Evolutionary conservation across 768 basidiomycete genomes (phyloP).

Genomic region (Pleurotus ostreatus): DNA sequence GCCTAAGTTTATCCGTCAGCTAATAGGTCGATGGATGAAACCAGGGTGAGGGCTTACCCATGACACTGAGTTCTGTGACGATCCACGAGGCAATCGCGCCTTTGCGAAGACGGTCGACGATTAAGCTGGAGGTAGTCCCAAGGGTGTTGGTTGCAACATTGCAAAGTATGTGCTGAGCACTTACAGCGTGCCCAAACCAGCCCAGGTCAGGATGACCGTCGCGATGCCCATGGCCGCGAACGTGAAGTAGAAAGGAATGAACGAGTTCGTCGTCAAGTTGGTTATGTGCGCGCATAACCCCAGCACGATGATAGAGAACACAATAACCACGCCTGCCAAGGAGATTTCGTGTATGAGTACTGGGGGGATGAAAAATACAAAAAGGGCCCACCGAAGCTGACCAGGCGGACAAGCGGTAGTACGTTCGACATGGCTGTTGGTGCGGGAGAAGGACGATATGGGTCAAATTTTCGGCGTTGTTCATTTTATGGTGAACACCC

Average conservation of each 20-base stretch:
- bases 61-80: slow-evolving; percentile 33
- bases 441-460: not conserved
- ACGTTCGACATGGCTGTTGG: slow-evolving; percentile 12
- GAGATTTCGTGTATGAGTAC: too few relatives aligned
- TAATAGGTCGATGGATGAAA: too few relatives aligned
- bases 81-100: slow-evolving; percentile 34
- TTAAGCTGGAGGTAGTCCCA: slow-evolving; percentile 20
- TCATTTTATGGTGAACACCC: too few relatives aligned
- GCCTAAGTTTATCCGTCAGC: not conserved
- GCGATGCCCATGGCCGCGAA: slow-evolving; percentile 35
- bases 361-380: not conserved
- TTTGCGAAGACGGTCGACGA: slow-evolving; percentile 29
- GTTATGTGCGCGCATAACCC: slow-evolving; percentile 21
- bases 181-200: slow-evolving; percentile 27
- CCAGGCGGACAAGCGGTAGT: slow-evolving; percentile 15
- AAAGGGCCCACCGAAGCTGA: slow-evolving; percentile 14
- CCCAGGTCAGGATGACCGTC: slow-evolving; percentile 31
- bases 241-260: slow-evolving; percentile 19
- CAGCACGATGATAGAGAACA: slow-evolving; percentile 26
- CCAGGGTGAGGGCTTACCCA: slow-evolving; percentile 22
- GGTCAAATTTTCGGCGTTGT: not conserved
- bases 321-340: slow-evolving; percentile 12
- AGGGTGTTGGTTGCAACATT: too few relatives aligned
- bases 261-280: slow-evolving; percentile 16
- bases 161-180: slow-evolving; percentile 9